Evolutionary conservation across 768 basidiomycete genomes (phyloP), one percentile per base, ranked within the genome.

Genomic region (Neoboletus magnificus): DNA sequence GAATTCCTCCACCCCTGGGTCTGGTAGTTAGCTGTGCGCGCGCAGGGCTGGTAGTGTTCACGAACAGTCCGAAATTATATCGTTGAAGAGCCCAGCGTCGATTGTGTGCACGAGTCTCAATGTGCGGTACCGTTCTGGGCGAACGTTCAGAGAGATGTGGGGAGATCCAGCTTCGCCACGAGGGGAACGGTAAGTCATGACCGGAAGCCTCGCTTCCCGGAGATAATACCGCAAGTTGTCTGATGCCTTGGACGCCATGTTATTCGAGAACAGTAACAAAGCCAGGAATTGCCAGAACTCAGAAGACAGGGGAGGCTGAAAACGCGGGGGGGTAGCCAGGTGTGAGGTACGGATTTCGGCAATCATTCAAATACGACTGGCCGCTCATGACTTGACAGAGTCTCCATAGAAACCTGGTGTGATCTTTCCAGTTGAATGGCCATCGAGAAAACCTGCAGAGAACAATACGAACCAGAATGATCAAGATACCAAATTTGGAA

Each of bases 51-150:
- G 43, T 15, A 13, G 52, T 40, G 20, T 20, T 47, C 4, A 68
- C 77, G 29, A 57, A 82, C 82, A 83, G 33, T 69, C 62, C 23
- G 56, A 64, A 4, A 77, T 68, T 16, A 66, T 57, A 20, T 71
- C 63, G 36, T 67, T 59, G 37, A 84, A 69, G 1, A 57, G 60
- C 5, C 44, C 39, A 8, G 69, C 57, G 15, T 66, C 50, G 50
- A 81, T 64, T 10, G 57, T 56, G 30, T 76, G 72, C 20, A 85
- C 81, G 25, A 63, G 66, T 61, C 82, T 80, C n/a, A 89, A 69
- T 53, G 71, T 74, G 57, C 85, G 75, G 69, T 80, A 81, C 11
- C 66, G 56, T 50, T 82, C 79, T 11, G 80, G 77, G 23, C 72
- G 74, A 50, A 83, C 68, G 56, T 71, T 62, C 22, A 80, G 49